phyloP scores from a whole-genome alignment of 225 moss, liverwort and hornwort genomes.

The Polytrichum commune region DNA sequence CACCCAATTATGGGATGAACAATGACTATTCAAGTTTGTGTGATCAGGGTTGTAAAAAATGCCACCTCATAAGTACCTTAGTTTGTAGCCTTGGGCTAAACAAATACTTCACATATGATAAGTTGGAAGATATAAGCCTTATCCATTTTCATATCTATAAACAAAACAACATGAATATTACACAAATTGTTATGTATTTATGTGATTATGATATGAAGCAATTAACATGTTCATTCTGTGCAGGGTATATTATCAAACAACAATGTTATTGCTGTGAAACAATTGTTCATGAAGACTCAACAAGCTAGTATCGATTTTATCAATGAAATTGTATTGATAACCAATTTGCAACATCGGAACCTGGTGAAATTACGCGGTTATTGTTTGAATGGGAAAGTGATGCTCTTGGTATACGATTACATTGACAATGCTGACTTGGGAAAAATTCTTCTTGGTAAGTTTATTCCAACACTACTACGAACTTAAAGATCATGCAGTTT shows the following conservation, averaged over 20 bases:
- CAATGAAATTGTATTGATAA: constrained; percentile 40
- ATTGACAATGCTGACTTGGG: constrained; percentile 40
- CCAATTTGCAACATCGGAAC: constrained; percentile 37
- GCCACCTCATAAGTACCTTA: too few species aligned
- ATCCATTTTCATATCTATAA: too few species aligned
- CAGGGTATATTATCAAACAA: constrained; percentile 22
- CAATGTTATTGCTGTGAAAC: constrained; percentile 25
- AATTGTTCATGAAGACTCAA: constrained; percentile 14
- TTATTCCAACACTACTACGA: background rate
- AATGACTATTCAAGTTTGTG: too few species aligned
- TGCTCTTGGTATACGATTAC: constrained; percentile 43
- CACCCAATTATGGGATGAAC: too few species aligned
- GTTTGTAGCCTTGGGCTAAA: too few species aligned
- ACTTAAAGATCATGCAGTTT: background rate
- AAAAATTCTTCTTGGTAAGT: constrained; percentile 26
- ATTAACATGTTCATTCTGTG: background rate
- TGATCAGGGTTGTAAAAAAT: too few species aligned
- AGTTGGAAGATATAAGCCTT: too few species aligned
- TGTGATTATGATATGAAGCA: background rate
- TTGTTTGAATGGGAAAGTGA: constrained; percentile 35
- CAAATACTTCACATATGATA: too few species aligned
- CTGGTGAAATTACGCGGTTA: constrained; percentile 31
- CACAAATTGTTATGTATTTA: too few species aligned
- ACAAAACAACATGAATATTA: too few species aligned
- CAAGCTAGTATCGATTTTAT: constrained; percentile 35